Evolutionary conservation across 2,329 filamentous ascomycete species (phyloP).

Genomic region (Lachnellula occidentalis): DNA sequence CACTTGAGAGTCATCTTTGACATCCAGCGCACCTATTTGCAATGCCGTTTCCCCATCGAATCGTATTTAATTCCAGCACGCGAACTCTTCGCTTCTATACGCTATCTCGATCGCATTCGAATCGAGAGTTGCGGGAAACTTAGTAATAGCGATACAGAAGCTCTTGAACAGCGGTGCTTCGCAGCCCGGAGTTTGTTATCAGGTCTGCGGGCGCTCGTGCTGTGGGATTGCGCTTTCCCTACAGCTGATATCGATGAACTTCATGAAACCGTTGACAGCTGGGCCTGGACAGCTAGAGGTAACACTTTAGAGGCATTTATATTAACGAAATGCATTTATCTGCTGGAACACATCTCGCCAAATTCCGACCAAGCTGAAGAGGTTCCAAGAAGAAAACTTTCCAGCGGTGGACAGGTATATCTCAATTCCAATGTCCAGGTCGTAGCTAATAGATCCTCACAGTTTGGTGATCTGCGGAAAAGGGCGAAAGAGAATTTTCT

Average conservation of each 20-base stretch:
- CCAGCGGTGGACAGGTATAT: neutral
- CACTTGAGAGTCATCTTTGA: neutral
- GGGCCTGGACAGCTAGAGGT: neutral
- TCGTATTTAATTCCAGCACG: neutral
- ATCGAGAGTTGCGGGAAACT: neutral
- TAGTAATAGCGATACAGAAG: neutral
- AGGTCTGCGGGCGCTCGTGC: neutral
- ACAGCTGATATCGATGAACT: neutral
- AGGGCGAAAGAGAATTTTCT: neutral
- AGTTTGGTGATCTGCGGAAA: neutral
- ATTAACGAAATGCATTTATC: neutral
- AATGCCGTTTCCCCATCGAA: neutral
- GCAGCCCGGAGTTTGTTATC: neutral
- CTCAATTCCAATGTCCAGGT: neutral
- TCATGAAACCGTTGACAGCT: neutral
- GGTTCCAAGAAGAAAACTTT: neutral
- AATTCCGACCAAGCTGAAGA: neutral
- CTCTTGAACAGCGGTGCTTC: neutral
- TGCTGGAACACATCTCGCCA: neutral
- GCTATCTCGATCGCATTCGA: neutral
- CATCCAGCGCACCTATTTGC: neutral
- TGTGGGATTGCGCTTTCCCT: neutral
- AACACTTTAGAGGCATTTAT: neutral
- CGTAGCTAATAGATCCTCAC: neutral
- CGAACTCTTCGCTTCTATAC: neutral